A percentile compares a stretch with the other conserved stretches of the same genome.
Conservation (phyloP, 1,284 basidiomycete species). For the Cryptococcus sp. region DNA sequence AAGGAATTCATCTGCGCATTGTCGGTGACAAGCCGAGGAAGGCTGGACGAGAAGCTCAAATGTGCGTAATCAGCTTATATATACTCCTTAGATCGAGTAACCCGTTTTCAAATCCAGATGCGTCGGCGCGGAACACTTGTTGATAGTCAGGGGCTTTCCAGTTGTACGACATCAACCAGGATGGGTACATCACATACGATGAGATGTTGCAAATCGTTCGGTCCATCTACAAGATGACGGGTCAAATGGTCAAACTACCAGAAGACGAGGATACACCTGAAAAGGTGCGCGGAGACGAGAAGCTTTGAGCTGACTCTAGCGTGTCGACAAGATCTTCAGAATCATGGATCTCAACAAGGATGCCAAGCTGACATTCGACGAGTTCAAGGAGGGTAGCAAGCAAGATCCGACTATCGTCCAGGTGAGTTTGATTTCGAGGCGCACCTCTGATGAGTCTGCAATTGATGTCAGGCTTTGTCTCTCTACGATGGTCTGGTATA, state of each 20-base stretch:
- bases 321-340: slow-evolving; percentile 92
- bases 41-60: slow-evolving; percentile 96
- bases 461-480: slow-evolving; percentile 47
- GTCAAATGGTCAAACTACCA: slow-evolving; percentile 97
- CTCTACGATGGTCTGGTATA: slow-evolving; percentile 54
- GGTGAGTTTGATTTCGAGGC: slow-evolving; percentile 54
- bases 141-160: slow-evolving; percentile 87
- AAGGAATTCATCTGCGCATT: slow-evolving; percentile 99
- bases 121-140: neutral
- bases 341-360: slow-evolving; percentile 92
- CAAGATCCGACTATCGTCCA: slow-evolving; percentile 97
- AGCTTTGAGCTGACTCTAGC: slow-evolving; percentile 50
- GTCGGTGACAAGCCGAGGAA: slow-evolving; percentile 86
- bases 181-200: slow-evolving; percentile 93
- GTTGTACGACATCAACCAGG: slow-evolving; percentile 97
- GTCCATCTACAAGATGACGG: slow-evolving; percentile 98
- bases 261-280: slow-evolving; percentile 98
- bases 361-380: slow-evolving; percentile 80
- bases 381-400: slow-evolving; percentile 95
- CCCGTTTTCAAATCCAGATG: neutral
- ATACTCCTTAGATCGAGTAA: neutral
- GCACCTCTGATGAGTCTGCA: too few species aligned
- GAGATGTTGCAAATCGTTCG: slow-evolving; percentile 98
- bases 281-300: slow-evolving; percentile 57
- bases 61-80: slow-evolving; percentile 55